phyloP scores from a whole-genome alignment of 306 rosid genomes.

The Biancaea sappan region DNA sequence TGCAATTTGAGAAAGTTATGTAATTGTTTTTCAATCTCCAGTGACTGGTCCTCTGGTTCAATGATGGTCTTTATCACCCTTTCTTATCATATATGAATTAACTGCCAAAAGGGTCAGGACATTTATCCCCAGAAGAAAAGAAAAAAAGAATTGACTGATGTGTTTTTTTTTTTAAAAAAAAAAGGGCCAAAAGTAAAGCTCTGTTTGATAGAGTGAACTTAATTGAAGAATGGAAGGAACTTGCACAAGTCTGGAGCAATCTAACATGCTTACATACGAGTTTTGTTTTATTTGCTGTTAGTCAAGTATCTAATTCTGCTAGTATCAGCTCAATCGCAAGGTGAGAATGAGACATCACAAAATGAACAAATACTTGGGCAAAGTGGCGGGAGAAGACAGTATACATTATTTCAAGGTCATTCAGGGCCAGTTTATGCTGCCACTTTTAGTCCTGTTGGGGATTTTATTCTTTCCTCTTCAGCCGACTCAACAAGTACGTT shows the following conservation, averaged over 20 bases:
- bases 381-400: conserved; percentile 67
- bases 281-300: conserved; percentile 19
- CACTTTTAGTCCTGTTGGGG: conserved; percentile 87
- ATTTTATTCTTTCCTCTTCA: conserved; percentile 86
- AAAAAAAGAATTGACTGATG: too few species aligned
- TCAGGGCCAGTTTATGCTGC: conserved; percentile 95
- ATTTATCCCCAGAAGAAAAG: too few species aligned
- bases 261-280: background rate
- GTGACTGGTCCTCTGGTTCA: background rate
- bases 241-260: conserved; percentile 20
- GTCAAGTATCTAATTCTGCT: conserved; percentile 31
- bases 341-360: conserved; percentile 64
- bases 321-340: conserved; percentile 75
- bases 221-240: conserved; percentile 8
- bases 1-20: background rate
- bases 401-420: conserved; percentile 91
- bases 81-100: background rate
- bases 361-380: conserved; percentile 60
- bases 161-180: too few species aligned
- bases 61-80: background rate
- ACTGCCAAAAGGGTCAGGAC: background rate
- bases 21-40: background rate
- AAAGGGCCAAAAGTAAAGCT: conserved; percentile 7
- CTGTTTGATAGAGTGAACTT: background rate
- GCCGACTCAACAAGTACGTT: conserved; percentile 87